These are phyloP conservation scores for Polyplosphaeria fusca DNA, from an alignment of 495 filamentous ascomycete genomes.

Conservation along the genomic window DNA sequence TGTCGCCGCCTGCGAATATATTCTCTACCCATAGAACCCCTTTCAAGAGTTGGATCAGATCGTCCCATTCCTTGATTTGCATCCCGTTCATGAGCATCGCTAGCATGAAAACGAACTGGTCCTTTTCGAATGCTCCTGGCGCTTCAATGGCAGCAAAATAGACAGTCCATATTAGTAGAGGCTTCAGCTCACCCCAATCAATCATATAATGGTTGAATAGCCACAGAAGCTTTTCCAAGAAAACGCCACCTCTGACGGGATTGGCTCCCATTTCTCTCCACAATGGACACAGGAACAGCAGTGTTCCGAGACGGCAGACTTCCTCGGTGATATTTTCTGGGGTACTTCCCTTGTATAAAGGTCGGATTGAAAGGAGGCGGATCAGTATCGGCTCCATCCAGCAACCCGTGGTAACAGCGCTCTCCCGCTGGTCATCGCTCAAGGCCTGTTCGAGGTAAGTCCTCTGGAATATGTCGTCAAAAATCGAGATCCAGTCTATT, in stretches of 20 bases:
- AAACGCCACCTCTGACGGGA: not conserved
- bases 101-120: conserved; percentile 13
- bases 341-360: not conserved
- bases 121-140: not conserved
- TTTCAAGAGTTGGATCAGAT: conserved; percentile 5
- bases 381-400: conserved; percentile 16
- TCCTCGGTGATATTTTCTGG: conserved; percentile 10
- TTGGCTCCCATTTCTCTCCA: conserved; percentile 6
- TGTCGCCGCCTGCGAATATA: conserved; percentile 6
- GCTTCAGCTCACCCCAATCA: conserved; percentile 15
- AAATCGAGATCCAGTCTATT: conserved; percentile 11
- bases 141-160: conserved; percentile 16
- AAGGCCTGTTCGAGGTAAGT: conserved; percentile 9
- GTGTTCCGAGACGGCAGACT: conserved; percentile 14
- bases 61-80: conserved; percentile 9
- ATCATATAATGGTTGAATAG: conserved; percentile 7
- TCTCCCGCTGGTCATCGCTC: not conserved
- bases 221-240: conserved; percentile 5
- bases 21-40: conserved; percentile 10
- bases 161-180: conserved; percentile 9
- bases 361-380: conserved; percentile 9
- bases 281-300: conserved; percentile 9
- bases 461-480: conserved; percentile 15
- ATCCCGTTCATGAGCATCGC: conserved; percentile 14
- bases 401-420: not conserved